phyloP scores from a whole-genome alignment of 1,284 basidiomycete species.

The Filobasidium uniguttulatum region DNA sequence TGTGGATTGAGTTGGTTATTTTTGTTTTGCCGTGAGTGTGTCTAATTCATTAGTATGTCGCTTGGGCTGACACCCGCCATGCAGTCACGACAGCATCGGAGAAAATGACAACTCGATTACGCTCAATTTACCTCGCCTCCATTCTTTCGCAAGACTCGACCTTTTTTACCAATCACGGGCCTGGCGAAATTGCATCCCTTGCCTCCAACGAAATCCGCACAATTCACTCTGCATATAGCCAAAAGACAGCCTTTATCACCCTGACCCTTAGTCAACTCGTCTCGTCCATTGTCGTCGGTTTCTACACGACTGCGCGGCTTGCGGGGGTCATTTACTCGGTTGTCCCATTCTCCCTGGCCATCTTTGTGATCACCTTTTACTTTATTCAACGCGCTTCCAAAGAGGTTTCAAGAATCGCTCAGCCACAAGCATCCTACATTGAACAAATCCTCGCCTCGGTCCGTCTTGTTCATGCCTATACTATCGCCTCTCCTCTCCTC shows the following conservation, averaged over 20 bases:
- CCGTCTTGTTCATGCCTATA: constrained; percentile 68
- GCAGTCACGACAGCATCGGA: constrained; percentile 31
- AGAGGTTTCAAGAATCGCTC: constrained; percentile 56
- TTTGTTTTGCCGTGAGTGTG: constrained; percentile 22
- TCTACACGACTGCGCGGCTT: constrained; percentile 40
- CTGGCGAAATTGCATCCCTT: constrained; percentile 87
- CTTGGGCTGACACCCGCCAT: not conserved
- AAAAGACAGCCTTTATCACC: constrained; percentile 65
- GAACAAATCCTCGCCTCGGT: constrained; percentile 67
- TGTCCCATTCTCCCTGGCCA: constrained; percentile 61
- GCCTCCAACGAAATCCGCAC: constrained; percentile 63
- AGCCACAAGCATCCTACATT: constrained; percentile 69
- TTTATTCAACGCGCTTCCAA: constrained; percentile 42
- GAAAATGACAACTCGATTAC: constrained; percentile 30
- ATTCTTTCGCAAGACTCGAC: constrained; percentile 51
- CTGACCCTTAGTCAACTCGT: constrained; percentile 35
- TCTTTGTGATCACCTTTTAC: constrained; percentile 62
- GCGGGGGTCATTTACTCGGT: constrained; percentile 76
- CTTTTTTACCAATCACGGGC: constrained; percentile 84
- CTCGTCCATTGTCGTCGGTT: constrained; percentile 26
- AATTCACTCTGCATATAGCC: too few relatives aligned
- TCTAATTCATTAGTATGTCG: too few relatives aligned
- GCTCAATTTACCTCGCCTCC: constrained; percentile 37
- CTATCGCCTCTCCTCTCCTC: constrained; percentile 54
- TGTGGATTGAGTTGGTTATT: constrained; percentile 23